phyloP scores from a whole-genome alignment of 2,329 filamentous ascomycete species.

The Beauveria sp. region DNA sequence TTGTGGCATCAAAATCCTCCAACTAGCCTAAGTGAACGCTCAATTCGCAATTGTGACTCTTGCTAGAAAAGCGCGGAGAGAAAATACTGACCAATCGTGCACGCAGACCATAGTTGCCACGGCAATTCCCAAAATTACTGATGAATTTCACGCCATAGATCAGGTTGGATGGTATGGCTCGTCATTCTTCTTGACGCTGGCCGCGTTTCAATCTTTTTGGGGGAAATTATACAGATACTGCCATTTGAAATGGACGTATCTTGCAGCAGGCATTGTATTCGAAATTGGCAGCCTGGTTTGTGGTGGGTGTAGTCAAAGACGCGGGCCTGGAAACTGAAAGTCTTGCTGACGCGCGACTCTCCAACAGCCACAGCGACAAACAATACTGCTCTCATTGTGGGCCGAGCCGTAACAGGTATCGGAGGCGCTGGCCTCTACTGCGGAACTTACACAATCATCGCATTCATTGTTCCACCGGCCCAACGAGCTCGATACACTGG shows the following conservation, averaged over 20 bases:
- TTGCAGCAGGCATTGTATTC: slow-evolving; percentile 30
- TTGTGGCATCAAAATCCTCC: background rate
- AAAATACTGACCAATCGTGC: background rate
- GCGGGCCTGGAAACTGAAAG: too few relatives aligned
- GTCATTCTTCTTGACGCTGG: slow-evolving; percentile 29
- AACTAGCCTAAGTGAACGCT: background rate
- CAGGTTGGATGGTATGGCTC: slow-evolving; percentile 43
- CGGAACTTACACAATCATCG: slow-evolving; percentile 37
- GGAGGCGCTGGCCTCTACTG: slow-evolving; percentile 35
- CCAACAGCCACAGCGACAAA: slow-evolving; percentile 27
- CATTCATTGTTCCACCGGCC: slow-evolving; percentile 19
- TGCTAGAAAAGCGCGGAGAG: background rate
- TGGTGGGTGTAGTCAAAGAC: background rate
- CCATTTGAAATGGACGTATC: slow-evolving; percentile 29
- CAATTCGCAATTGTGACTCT: background rate
- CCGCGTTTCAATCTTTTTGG: slow-evolving; percentile 17
- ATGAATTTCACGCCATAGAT: slow-evolving; percentile 27
- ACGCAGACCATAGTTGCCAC: slow-evolving; percentile 35
- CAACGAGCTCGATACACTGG: slow-evolving; percentile 16
- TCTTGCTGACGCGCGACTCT: background rate
- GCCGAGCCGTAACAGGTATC: slow-evolving; percentile 37
- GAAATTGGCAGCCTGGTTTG: slow-evolving; percentile 37
- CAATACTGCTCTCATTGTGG: slow-evolving; percentile 35
- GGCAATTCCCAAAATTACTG: slow-evolving; percentile 36
- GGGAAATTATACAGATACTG: slow-evolving; percentile 30